Conservation (phyloP, 352 stramenopile species). For the Pythium dissotocum region DNA sequence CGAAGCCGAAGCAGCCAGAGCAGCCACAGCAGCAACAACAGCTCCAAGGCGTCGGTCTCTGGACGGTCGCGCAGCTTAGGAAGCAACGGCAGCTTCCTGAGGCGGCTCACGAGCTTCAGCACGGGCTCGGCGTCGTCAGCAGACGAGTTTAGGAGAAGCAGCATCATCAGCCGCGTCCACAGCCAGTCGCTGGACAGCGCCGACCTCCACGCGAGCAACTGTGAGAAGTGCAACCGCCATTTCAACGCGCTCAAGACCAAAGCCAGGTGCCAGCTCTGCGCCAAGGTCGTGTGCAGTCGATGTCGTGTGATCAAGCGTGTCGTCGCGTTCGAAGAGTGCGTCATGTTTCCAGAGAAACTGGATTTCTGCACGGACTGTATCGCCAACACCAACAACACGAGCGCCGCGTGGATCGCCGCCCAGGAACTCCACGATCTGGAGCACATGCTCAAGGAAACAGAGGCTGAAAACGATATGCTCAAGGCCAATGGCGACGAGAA, state of each 20-base stretch:
- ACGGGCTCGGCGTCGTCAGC: not conserved
- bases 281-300: conserved; percentile 25
- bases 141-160: conserved; percentile 12
- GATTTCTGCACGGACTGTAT: conserved; percentile 65
- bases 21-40: conserved; percentile 32
- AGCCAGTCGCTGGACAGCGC: conserved; percentile 20
- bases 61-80: conserved; percentile 18
- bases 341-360: conserved; percentile 62
- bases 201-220: conserved; percentile 14
- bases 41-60: conserved; percentile 3
- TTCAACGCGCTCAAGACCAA: conserved; percentile 30
- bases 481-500: not conserved
- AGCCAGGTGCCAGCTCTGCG: conserved; percentile 28
- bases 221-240: conserved; percentile 24
- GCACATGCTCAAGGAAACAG: conserved; percentile 13
- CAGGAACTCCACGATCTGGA: conserved; percentile 45
- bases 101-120: conserved; percentile 22
- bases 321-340: conserved; percentile 46
- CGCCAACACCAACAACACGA: conserved; percentile 41
- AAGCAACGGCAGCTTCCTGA: conserved; percentile 23
- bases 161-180: conserved; percentile 17
- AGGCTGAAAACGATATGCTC: conserved; percentile 28
- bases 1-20: conserved; percentile 27
- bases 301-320: conserved; percentile 29
- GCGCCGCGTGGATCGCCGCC: conserved; percentile 50